Base-by-base conservation (phyloP, 73 alveolate genomes). In the Paramecium tetraurelia region DNA sequence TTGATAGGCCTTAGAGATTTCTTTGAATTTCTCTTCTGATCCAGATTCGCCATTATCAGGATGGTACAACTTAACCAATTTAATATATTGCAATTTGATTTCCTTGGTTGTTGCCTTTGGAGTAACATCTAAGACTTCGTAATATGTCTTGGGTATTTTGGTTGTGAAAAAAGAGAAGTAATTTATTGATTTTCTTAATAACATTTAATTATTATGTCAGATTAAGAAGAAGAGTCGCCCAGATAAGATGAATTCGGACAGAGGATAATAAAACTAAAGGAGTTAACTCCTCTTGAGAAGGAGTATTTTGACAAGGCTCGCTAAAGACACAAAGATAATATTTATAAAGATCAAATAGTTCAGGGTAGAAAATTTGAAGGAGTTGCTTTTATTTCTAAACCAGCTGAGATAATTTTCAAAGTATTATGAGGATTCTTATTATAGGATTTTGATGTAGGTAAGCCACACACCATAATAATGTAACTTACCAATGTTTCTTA, bases 361-460 rank as follows among this genome's bases (percentile, higher is more conserved):
- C 95, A 95, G 43, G 99, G 99, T 46, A 95, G 95, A 89, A 98
- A 95, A 71, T 98, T 97, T 87, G 97, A 97, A 90, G 99, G 99
- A 35, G 95, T 96, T 29, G 97, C 99, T 14, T 98, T 97, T 92
- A 97, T 97, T 27, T 96, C 99, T 44, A 98, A 97, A 76, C 99
- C 99, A 24, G 98, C 97, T 20, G 95, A 90, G 90, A 98, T 98
- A 86, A 89, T 96, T 53, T 98, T 96, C 93, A 96, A 97, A 86
- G 98, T 94, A 94, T 4, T 2, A 6, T 12, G 12, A 24, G 35
- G 58, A 27, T 40, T 33, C 12, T 10, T 16, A 31, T 3, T 48
- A 31, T 69, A 94, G 96, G 99, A 97, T 94, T 97, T 97, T 84
- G 98, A 96, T 63, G 96, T 97, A 1, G 99, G 99, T 16, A 92